Conservation (phyloP, 805 yeast species). For the Candida loeiensis region DNA sequence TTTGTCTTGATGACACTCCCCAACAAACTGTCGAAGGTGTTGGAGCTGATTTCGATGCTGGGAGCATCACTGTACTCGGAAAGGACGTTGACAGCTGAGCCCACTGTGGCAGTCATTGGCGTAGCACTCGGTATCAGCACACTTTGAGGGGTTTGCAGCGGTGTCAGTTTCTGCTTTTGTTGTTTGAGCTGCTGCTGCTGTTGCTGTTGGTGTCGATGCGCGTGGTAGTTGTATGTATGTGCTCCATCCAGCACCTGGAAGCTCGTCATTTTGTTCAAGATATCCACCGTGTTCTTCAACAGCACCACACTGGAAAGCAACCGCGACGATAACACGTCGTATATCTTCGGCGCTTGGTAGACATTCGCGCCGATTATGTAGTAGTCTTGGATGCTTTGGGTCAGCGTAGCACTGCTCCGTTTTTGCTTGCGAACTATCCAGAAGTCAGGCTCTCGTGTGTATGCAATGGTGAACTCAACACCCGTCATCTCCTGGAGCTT, state of each 20-base stretch:
- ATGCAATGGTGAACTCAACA: slow-evolving; percentile 72
- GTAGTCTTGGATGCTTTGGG: slow-evolving; percentile 65
- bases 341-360: slow-evolving; percentile 81
- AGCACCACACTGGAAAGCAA: slow-evolving; percentile 40
- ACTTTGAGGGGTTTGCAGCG: slow-evolving; percentile 18
- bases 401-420: slow-evolving; percentile 51
- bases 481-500: slow-evolving; percentile 81
- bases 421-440: slow-evolving; percentile 88
- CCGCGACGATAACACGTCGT: slow-evolving; percentile 69
- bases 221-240: slow-evolving; percentile 22
- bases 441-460: slow-evolving; percentile 81
- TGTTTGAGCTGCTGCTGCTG: slow-evolving; percentile 5
- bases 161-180: slow-evolving; percentile 6
- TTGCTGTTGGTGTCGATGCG: slow-evolving; percentile 9
- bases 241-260: slow-evolving; percentile 35
- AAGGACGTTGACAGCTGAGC: slow-evolving; percentile 10
- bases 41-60: slow-evolving; percentile 24
- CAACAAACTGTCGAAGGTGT: slow-evolving; percentile 31
- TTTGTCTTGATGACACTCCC: slow-evolving; percentile 19
- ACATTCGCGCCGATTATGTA: slow-evolving; percentile 89
- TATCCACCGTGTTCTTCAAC: slow-evolving; percentile 32
- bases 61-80: slow-evolving; percentile 7
- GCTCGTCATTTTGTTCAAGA: slow-evolving; percentile 30
- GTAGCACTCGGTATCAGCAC: slow-evolving; percentile 11
- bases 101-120: slow-evolving; percentile 11